Base-by-base conservation (phyloP, 1,284 basidiomycete genomes). In the Sanguinoderma infundibulare region DNA sequence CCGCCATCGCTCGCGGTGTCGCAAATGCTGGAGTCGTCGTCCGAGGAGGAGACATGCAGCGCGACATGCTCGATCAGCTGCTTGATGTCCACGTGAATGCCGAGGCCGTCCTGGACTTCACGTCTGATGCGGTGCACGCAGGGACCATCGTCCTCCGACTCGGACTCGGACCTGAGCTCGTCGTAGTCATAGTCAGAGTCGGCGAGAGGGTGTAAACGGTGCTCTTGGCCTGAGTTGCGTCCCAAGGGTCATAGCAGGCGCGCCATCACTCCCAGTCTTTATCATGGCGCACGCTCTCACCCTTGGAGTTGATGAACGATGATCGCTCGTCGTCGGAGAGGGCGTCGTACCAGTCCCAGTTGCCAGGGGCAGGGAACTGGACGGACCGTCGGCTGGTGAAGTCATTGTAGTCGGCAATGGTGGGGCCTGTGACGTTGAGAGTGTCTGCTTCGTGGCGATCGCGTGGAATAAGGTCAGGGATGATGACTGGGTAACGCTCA, bases 341-440 rank as follows among this genome's bases (percentile, higher is more conserved):
- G 2, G 59, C 57, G 22, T 70, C 70, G 32, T 74, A 69, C 78
- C 81, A 82, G 46, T 83, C 75, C 79, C 79, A 82, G 24, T 63
- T 65, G 20, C 68, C 78, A 40, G 54, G 60, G 0, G 64, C 59
- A 1, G 73, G 56, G 10, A 74, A 64, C 47, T 75, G 69, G 57
- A 75, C 65, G 70, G 73, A 65, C 66, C 73, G 65, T 72, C 74
- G 71, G 2, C 72, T 69, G 64, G 90, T 89, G 65, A 87, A 73
- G 66, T 89, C 86, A 7, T 73, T 67, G 17, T 88, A 77, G 72
- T 91, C 89, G 89, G n/a, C n/a, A n/a, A n/a, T n/a, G n/a, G n/a
- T n/a, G n/a, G n/a, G n/a, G n/a, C n/a, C n/a, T n/a, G n/a, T n/a
- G n/a, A n/a, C n/a, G n/a, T n/a, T n/a, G n/a, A n/a, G n/a, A n/a